Base-by-base conservation (phyloP, 2,329 filamentous ascomycete species). In the Xylaria sp. region DNA sequence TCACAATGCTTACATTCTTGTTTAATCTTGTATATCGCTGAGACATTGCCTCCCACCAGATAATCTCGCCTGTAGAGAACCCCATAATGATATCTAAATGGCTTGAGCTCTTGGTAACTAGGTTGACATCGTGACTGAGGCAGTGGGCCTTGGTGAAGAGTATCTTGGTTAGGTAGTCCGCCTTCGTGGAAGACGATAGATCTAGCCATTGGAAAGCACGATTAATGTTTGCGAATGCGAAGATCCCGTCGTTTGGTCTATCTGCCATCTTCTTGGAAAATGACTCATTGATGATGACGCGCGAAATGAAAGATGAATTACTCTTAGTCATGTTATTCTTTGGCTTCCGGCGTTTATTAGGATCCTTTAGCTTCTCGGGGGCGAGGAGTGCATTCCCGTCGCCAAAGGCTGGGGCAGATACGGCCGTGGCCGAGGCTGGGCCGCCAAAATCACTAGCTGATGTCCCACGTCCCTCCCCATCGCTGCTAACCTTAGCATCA, bases 241-340 rank as follows among this genome's bases (percentile, higher is more conserved):
- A 96, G 3, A 95, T 77, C 1, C 93, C 93, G 65, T 95, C 91
- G 2, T 83, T 82, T 11, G 88, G 87, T 64, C 92, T 88, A 31
- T 98, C 95, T 49, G 87, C 85, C 65, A 98, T 77, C 66, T 91
- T 88, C 77, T 95, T 96, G 21, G 85, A 83, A 56, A 96, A 77
- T 4, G 84, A 83, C 70, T 99, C 95, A 71, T 97, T 91, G 15
- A 93, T 89, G 66, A 98, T 97, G 31, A 97, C 94, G 56, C 95
- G 83, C n/a, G 94, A 97, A 29, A 99, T 95, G 73, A 97, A 99
- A 0, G 94, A 97, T 9, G 95, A 99, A 76, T 97, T 98, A 79
- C 93, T 98, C 82, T 99, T 99, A 54, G 94, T 89, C 76, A 99
- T 95, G 76, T 96, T 98, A 78, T 94, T 98, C 83, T 98, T 99